Conservation (phyloP, 768 basidiomycete genomes). For the Suillus plorans region DNA sequence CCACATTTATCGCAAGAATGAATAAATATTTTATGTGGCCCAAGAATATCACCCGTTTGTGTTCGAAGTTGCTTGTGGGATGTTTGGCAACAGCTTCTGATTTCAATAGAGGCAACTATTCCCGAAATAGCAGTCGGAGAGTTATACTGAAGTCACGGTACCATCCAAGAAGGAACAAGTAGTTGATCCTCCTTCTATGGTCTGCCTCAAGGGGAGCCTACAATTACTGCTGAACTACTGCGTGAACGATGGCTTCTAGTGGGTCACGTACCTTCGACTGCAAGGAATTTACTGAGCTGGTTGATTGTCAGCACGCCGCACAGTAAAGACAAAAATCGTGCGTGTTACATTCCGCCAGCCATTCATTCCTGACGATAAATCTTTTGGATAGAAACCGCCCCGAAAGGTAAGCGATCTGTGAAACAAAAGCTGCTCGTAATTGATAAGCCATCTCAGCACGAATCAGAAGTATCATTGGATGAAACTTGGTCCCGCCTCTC, state of each 20-base stretch:
- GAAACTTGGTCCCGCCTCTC: constrained; percentile 83
- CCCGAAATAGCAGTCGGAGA: constrained; percentile 1
- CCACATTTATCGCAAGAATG: not conserved
- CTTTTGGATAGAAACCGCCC: constrained; percentile 40
- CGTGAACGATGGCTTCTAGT: constrained; percentile 31
- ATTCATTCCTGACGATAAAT: constrained; percentile 20
- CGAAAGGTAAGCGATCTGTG: constrained; percentile 39
- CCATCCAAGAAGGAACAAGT: not conserved
- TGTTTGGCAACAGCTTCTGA: constrained; percentile 33
- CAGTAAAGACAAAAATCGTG: constrained; percentile 42
- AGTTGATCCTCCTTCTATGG: constrained; percentile 1
- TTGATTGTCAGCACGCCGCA: constrained; percentile 24
- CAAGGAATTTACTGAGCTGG: constrained; percentile 15
- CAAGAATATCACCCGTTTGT: not conserved
- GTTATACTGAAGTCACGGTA: not conserved
- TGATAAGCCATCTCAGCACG: constrained; percentile 49
- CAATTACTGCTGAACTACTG: not conserved
- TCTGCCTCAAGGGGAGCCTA: constrained; percentile 3
- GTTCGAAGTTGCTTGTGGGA: constrained; percentile 5
- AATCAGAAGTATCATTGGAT: constrained; percentile 71
- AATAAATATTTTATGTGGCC: no score
- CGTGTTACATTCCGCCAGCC: constrained; percentile 28
- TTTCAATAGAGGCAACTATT: constrained; percentile 34
- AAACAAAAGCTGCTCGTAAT: not conserved
- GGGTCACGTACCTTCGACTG: constrained; percentile 8